Conservation (phyloP, 2,329 filamentous ascomycete genomes). For the Diaporthe vaccinii region DNA sequence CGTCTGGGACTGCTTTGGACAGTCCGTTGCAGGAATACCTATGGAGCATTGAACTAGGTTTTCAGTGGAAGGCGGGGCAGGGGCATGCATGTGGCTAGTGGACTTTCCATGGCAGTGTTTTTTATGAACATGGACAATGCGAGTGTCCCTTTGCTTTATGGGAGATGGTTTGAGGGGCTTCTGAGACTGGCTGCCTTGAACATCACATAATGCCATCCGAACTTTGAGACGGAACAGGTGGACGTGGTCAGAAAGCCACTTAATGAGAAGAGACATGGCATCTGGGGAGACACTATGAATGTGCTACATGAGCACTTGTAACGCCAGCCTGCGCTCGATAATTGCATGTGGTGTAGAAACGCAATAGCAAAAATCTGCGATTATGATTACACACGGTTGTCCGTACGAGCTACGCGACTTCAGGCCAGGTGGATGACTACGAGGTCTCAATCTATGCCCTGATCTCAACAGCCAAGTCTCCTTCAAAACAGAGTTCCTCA, state of each 20-base stretch:
- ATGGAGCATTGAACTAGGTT: background rate
- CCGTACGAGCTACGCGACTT: no score
- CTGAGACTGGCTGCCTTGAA: background rate
- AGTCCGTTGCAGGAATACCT: background rate
- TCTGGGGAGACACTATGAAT: background rate
- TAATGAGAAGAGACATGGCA: background rate
- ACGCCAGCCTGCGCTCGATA: no score
- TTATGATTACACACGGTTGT: no score
- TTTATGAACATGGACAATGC: background rate
- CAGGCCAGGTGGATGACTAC: no score
- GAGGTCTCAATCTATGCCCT: no score
- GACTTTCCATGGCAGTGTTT: background rate
- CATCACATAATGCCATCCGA: background rate
- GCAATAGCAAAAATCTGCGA: no score
- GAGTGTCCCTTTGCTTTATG: no score
- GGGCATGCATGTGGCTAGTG: background rate
- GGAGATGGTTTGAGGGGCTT: background rate
- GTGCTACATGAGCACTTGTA: no score
- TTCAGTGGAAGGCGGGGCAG: background rate
- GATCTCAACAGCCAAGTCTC: no score
- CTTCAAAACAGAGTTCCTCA: no score
- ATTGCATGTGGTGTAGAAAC: background rate
- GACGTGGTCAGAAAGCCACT: background rate
- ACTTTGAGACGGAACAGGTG: background rate
- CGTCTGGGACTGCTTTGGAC: background rate